A percentile compares a stretch with the other conserved stretches of the same genome.
phyloP scores from a whole-genome alignment of 192 early-diverging fungal species.

The Backusella tuberculispora region DNA sequence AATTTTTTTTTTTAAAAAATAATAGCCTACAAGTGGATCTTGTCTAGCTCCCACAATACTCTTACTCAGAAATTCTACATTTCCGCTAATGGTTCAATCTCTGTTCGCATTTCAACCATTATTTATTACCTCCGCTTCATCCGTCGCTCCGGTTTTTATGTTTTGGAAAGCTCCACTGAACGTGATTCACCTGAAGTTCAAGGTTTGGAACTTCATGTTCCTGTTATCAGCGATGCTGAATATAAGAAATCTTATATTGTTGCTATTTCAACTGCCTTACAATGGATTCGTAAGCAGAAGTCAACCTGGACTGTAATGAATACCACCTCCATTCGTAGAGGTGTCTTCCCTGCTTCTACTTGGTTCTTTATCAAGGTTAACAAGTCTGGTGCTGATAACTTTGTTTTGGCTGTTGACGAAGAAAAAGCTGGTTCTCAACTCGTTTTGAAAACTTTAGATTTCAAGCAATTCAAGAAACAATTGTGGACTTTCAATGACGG shows the following conservation, averaged over 20 bases:
- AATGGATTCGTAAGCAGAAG: slow-evolving; percentile 3
- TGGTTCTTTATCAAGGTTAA: slow-evolving; percentile 38
- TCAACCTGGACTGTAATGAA: slow-evolving; percentile 9
- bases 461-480: slow-evolving; percentile 24
- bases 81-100: slow-evolving; percentile 20
- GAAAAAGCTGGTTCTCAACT: slow-evolving; percentile 15
- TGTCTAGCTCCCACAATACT: slow-evolving; percentile 4
- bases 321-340: slow-evolving; percentile 25
- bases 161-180: slow-evolving; percentile 14
- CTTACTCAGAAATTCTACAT: slow-evolving; percentile 27
- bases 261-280: slow-evolving; percentile 13
- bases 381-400: slow-evolving; percentile 11
- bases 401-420: slow-evolving; percentile 23
- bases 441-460: slow-evolving; percentile 26
- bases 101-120: slow-evolving; percentile 17
- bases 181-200: neutral
- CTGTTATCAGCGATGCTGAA: slow-evolving; percentile 22
- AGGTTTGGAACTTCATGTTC: slow-evolving; percentile 20
- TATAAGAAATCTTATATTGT: neutral
- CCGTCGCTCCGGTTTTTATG: neutral
- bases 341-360: slow-evolving; percentile 27
- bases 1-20: slow-evolving; percentile 10
- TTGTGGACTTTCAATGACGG: slow-evolving; percentile 33
- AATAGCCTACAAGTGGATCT: slow-evolving; percentile 21
- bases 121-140: slow-evolving; percentile 30